phyloP scores from a whole-genome alignment of 345 rosid genomes.

The Bruguiera gymnorhiza region DNA sequence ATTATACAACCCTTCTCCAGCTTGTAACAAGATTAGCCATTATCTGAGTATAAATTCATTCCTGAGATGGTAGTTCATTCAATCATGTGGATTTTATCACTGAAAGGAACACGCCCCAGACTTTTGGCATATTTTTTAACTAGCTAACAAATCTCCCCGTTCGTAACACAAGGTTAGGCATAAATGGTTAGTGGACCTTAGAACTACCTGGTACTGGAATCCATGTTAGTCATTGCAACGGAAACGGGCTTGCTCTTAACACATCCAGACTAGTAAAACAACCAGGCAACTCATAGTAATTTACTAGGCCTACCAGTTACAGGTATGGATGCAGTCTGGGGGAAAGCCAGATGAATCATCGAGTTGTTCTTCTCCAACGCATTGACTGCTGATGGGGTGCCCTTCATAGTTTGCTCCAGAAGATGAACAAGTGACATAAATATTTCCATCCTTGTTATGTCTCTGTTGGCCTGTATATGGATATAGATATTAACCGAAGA shows the following conservation, averaged over 20 bases:
- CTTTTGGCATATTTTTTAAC: slow-evolving; percentile 8
- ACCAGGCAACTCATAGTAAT: slow-evolving; percentile 37
- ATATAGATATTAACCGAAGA: neutral
- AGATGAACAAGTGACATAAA: slow-evolving; percentile 80
- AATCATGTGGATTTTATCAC: slow-evolving; percentile 9
- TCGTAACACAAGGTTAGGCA: slow-evolving; percentile 8
- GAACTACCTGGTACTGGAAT: slow-evolving; percentile 35
- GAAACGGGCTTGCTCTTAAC: slow-evolving; percentile 51
- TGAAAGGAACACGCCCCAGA: neutral
- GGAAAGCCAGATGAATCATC: slow-evolving; percentile 42
- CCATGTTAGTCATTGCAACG: slow-evolving; percentile 62
- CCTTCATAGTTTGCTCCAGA: slow-evolving; percentile 70
- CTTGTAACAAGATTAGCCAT: neutral
- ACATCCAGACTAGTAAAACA: slow-evolving; percentile 26
- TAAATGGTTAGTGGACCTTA: slow-evolving; percentile 23
- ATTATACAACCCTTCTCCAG: slow-evolving; percentile 10
- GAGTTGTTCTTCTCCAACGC: slow-evolving; percentile 46
- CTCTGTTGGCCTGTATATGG: slow-evolving; percentile 67
- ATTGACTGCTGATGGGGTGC: slow-evolving; percentile 35
- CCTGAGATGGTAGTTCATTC: neutral
- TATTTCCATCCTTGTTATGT: slow-evolving; percentile 89
- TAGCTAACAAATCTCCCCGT: slow-evolving; percentile 16
- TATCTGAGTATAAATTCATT: no score
- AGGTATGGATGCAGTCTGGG: slow-evolving; percentile 42
- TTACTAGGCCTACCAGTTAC: slow-evolving; percentile 50